These are phyloP conservation scores for Lipomyces spencermartinsiae DNA, from an alignment of 805 yeast genomes.

Conservation along the genomic window DNA sequence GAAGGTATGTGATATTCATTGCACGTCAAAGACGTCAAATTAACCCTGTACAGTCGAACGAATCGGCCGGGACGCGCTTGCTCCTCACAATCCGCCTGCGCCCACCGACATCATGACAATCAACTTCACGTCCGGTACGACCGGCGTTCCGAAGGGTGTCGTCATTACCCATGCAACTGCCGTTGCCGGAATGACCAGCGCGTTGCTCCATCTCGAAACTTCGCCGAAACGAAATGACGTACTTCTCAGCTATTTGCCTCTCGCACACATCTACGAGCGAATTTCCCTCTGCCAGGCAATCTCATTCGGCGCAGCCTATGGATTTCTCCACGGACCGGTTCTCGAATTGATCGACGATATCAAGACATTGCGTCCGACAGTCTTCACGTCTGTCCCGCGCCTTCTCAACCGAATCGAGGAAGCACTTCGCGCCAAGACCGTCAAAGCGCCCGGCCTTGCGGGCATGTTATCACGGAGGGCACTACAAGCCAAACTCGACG, in stretches of 20 bases:
- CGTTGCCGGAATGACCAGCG: constrained; percentile 28
- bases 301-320: constrained; percentile 57
- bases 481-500: constrained; percentile 50
- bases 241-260: constrained; percentile 55
- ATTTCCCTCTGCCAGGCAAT: constrained; percentile 52
- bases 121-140: constrained; percentile 77
- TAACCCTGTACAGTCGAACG: constrained; percentile 50
- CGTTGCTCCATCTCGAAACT: constrained; percentile 3
- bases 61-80: constrained; percentile 56
- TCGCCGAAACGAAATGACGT: constrained; percentile 48
- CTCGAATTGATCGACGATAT: constrained; percentile 66
- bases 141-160: constrained; percentile 80
- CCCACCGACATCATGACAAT: constrained; percentile 64
- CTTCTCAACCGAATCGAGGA: constrained; percentile 67
- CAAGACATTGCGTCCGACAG: constrained; percentile 59
- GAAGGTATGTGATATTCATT: constrained; percentile 9
- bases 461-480: constrained; percentile 52
- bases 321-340: constrained; percentile 61
- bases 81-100: constrained; percentile 55
- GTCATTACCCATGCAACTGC: constrained; percentile 57
- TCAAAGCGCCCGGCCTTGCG: constrained; percentile 54
- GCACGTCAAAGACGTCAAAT: background rate
- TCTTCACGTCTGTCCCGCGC: constrained; percentile 67
- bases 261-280: constrained; percentile 66
- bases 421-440: constrained; percentile 59